Percentiles rank a stretch among this genome's conserved stretches.
phyloP scores from a whole-genome alignment of 2,329 filamentous ascomycete genomes.

The Dactylellina leptospora region DNA sequence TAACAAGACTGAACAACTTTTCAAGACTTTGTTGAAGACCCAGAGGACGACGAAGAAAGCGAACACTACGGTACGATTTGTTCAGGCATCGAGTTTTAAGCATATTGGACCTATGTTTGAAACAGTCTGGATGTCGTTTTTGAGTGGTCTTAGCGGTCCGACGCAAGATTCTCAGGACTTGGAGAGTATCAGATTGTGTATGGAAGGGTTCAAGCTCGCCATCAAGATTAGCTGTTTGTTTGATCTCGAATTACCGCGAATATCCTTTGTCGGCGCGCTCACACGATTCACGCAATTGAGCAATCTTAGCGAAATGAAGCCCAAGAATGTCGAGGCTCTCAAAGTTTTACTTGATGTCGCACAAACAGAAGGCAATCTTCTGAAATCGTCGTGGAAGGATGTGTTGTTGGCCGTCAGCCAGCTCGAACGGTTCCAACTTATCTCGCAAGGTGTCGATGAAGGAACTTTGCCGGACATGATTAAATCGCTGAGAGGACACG shows the following conservation, averaged over 20 bases:
- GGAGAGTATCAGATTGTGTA: constrained; percentile 88
- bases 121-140: constrained; percentile 98
- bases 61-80: constrained; percentile 75
- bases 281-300: constrained; percentile 95
- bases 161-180: constrained; percentile 93
- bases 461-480: constrained; percentile 90
- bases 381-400: constrained; percentile 93
- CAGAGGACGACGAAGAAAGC: constrained; percentile 79
- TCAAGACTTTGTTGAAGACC: constrained; percentile 89
- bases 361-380: constrained; percentile 86
- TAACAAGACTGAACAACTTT: constrained; percentile 81
- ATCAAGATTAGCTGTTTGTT: constrained; percentile 94
- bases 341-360: constrained; percentile 91
- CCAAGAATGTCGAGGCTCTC: constrained; percentile 94
- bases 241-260: constrained; percentile 88
- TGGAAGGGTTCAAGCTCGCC: constrained; percentile 93
- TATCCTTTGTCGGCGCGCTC: constrained; percentile 91
- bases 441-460: constrained; percentile 93
- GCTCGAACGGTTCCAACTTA: constrained; percentile 90
- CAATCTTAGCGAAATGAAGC: constrained; percentile 92
- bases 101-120: constrained; percentile 99
- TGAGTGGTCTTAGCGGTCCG: constrained; percentile 90
- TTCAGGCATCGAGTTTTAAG: constrained; percentile 90
- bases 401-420: constrained; percentile 95
- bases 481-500: constrained; percentile 69